Evolutionary conservation across 2,329 filamentous ascomycete genomes (phyloP).

Genomic region (Claviceps fusiformis): DNA sequence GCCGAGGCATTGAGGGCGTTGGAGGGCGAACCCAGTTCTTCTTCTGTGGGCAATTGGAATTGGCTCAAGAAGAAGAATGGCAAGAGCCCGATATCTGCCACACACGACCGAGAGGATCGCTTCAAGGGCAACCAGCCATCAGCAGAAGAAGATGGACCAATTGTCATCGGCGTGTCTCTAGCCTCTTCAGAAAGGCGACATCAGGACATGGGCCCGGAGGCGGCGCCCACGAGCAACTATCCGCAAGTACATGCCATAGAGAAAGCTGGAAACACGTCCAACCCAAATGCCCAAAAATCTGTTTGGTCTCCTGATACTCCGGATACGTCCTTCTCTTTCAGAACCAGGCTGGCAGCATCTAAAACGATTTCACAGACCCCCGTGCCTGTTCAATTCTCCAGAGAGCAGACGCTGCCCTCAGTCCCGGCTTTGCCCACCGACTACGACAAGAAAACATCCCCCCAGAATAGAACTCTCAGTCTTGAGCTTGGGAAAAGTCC

Average conservation of each 20-base stretch:
- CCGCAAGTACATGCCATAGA: neutral
- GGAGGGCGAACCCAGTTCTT: conserved; percentile 39
- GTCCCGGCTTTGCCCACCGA: conserved; percentile 42
- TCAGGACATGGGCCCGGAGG: conserved; percentile 33
- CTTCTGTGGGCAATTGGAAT: conserved; percentile 42
- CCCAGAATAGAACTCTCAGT: conserved; percentile 21
- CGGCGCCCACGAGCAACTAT: conserved; percentile 26
- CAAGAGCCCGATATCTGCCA: conserved; percentile 15
- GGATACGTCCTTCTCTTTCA: conserved; percentile 31
- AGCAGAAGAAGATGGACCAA: conserved; percentile 54
- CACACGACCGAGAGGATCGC: conserved; percentile 15
- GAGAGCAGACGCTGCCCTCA: conserved; percentile 42
- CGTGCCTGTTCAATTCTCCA: conserved; percentile 17
- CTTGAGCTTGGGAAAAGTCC: conserved; percentile 16
- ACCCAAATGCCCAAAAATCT: conserved; percentile 19
- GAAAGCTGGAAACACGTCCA: neutral
- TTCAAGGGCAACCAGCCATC: conserved; percentile 38
- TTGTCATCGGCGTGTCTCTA: conserved; percentile 58
- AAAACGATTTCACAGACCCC: conserved; percentile 49
- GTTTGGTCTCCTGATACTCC: conserved; percentile 51
- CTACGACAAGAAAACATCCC: conserved; percentile 22
- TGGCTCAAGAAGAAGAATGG: conserved; percentile 35
- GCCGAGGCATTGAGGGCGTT: conserved; percentile 45
- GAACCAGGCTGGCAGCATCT: conserved; percentile 31
- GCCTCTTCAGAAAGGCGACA: conserved; percentile 28